Evolutionary conservation across 225 moss, liverwort and hornwort species (phyloP), one percentile per base, ranked within the genome.

Genomic region (Anthoceros angustus): DNA sequence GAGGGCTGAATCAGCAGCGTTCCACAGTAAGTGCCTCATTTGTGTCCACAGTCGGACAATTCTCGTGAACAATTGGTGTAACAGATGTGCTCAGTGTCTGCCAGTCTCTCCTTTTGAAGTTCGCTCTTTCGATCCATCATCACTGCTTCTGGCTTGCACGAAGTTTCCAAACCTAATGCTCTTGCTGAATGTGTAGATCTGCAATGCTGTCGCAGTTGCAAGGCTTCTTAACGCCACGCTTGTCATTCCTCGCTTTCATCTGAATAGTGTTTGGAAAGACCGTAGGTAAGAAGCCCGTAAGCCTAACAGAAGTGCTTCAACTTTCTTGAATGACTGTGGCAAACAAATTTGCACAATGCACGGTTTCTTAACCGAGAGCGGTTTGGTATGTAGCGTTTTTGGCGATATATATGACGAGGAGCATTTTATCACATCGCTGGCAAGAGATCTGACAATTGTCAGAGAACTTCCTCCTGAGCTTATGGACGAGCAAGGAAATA

Each of bases 241-340:
- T 25, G 79, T 98, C 42, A 84, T 92, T 41, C 98, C 98, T 43
- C 88, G 85, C 63, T 98, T 98, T 55, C 98, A 98, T 78, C 82
- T 98, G 62, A 98, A 98, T 74, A 92, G 89, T 71, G 98, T 98
- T 41, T 98, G 98, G 98, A 87, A 89, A 76, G 98, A 98, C 72
- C 86, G 84, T 64, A 95, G 95, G 95, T 95, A 68, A 72, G 80
- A 41, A 66, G 46, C 12, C 6, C 62, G 14, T 5, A 23, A 12
- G 18, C 18, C 12, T 48, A 12, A 48, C 18, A 12, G 46, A 12
- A 48, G 18, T 12, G 46, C 14, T 48, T 46, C 45, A 2, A 11
- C 45, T 46, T 32, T 32, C 32, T 32, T 32, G 32, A 32, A 32
- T 32, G 32, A 32, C 4, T 32, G 1, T 32, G 32, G 32, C 32